A percentile compares a stretch with the other conserved stretches of the same genome.
Evolutionary conservation across 805 yeast genomes (phyloP).

Genomic region (Metschnikowia noctiluminum): DNA sequence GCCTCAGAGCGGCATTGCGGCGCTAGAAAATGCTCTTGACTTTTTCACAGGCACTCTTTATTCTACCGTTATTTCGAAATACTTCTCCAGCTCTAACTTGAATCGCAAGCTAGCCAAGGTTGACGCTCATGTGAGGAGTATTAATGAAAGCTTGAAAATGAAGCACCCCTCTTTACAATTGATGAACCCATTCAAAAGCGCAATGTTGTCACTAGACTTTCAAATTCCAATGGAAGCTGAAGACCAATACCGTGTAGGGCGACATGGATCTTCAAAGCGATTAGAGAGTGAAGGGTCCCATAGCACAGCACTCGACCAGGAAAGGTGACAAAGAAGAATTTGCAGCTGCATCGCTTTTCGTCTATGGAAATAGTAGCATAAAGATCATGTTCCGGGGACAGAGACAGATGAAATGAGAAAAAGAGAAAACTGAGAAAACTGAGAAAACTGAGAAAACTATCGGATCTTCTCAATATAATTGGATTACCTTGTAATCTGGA

Average conservation of each 20-base stretch:
- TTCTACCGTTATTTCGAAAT: slow-evolving; percentile 17
- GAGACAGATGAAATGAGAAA: too few relatives aligned
- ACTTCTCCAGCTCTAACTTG: background rate
- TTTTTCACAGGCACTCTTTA: slow-evolving; percentile 37
- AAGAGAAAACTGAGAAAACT: too few relatives aligned
- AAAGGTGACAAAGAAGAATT: too few relatives aligned
- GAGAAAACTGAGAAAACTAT: too few relatives aligned
- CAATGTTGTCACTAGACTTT: slow-evolving; percentile 57
- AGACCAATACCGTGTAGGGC: background rate
- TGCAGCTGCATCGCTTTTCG: too few relatives aligned
- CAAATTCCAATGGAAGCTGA: slow-evolving; percentile 39
- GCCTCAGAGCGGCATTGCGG: slow-evolving; percentile 25
- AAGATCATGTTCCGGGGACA: too few relatives aligned
- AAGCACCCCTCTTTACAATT: slow-evolving; percentile 29
- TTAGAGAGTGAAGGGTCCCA: background rate
- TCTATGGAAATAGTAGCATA: too few relatives aligned
- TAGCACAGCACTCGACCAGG: background rate
- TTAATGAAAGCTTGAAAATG: slow-evolving; percentile 21
- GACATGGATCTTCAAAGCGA: background rate
- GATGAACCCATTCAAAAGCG: slow-evolving; percentile 51
- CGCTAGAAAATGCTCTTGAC: slow-evolving; percentile 41
- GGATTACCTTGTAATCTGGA: too few relatives aligned
- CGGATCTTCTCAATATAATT: too few relatives aligned
- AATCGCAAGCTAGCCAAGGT: slow-evolving; percentile 30
- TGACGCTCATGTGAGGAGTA: slow-evolving; percentile 26